Percentiles rank a stretch among this genome's conserved stretches.
Conservation (phyloP, 768 basidiomycete species). For the Cubamyces sp. region DNA sequence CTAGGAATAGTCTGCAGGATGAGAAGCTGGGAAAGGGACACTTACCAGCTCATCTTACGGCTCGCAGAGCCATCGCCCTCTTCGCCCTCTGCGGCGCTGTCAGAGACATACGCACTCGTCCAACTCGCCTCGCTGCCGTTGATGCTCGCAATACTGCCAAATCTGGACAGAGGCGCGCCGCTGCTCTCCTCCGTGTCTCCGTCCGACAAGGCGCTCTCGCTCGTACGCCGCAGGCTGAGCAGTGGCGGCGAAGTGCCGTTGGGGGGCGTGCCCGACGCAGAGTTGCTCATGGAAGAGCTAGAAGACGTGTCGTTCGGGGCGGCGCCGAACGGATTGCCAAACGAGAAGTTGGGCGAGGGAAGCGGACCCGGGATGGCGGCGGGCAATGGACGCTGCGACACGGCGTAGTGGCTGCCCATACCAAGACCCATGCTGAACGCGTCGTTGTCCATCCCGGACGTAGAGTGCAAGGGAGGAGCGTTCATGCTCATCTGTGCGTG, state of each 20-base stretch:
- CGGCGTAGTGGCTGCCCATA: constrained; percentile 14
- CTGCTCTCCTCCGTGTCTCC: constrained; percentile 31
- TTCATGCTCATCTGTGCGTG: constrained; percentile 22
- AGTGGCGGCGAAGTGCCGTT: constrained; percentile 26
- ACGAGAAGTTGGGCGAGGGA: constrained; percentile 34
- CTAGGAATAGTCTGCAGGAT: not conserved
- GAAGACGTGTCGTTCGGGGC: constrained; percentile 20
- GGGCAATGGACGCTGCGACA: constrained; percentile 25
- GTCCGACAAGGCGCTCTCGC: constrained; percentile 23
- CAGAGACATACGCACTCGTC: constrained; percentile 34
- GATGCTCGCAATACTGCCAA: constrained; percentile 33
- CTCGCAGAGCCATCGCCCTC: constrained; percentile 22
- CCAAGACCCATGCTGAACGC: constrained; percentile 3
- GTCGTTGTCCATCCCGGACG: constrained; percentile 1
- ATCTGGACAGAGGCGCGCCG: constrained; percentile 28
- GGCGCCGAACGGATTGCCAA: constrained; percentile 31
- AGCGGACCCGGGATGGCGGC: constrained; percentile 33
- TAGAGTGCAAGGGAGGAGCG: constrained; percentile 6
- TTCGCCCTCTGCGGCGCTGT: constrained; percentile 25
- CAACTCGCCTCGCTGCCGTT: constrained; percentile 35
- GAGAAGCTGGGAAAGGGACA: not conserved
- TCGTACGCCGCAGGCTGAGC: constrained; percentile 18
- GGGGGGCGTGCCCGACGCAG: constrained; percentile 22
- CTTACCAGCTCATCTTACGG: constrained; percentile 31
- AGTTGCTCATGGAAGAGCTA: constrained; percentile 13